Percentiles rank a stretch among this genome's conserved stretches.
These are phyloP conservation scores for Huntiella abstrusa DNA, from an alignment of 2,329 filamentous ascomycete species.

Conservation along the genomic window DNA sequence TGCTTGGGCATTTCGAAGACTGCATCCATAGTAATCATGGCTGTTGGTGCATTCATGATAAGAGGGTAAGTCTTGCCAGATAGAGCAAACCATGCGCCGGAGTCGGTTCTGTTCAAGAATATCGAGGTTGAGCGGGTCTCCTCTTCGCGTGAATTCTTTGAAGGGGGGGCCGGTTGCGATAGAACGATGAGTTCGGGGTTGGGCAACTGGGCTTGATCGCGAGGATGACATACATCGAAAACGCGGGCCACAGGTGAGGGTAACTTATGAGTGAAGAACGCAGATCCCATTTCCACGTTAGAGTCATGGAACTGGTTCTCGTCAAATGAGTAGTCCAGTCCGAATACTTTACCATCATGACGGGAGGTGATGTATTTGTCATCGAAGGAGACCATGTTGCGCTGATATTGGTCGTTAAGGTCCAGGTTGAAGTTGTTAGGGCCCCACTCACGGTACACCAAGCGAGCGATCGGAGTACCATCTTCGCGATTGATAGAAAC, in stretches of 20 bases:
- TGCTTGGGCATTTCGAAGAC: constrained; percentile 26
- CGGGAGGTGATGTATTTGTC: constrained; percentile 75
- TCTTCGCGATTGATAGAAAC: constrained; percentile 64
- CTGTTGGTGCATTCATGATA: constrained; percentile 47
- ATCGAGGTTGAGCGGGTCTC: constrained; percentile 44
- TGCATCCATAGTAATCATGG: constrained; percentile 24
- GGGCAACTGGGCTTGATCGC: constrained; percentile 38
- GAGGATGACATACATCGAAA: constrained; percentile 68
- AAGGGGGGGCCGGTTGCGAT: constrained; percentile 59
- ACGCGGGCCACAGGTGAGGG: constrained; percentile 66
- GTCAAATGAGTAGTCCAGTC: constrained; percentile 45
- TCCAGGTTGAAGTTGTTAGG: constrained; percentile 84
- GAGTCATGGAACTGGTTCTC: constrained; percentile 19
- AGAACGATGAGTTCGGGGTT: constrained; percentile 67
- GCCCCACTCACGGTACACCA: constrained; percentile 87
- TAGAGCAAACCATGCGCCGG: constrained; percentile 86
- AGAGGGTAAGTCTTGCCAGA: constrained; percentile 74
- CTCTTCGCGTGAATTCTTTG: constrained; percentile 28
- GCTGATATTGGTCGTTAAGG: constrained; percentile 57
- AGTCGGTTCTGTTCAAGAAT: constrained; percentile 70
- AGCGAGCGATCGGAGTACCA: constrained; percentile 62
- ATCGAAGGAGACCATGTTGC: constrained; percentile 48
- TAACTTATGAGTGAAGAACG: constrained; percentile 50
- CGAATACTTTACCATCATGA: constrained; percentile 68
- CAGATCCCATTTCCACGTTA: constrained; percentile 22